phyloP scores from a whole-genome alignment of 2,329 filamentous ascomycete genomes.

The Coleophoma cylindrospora region DNA sequence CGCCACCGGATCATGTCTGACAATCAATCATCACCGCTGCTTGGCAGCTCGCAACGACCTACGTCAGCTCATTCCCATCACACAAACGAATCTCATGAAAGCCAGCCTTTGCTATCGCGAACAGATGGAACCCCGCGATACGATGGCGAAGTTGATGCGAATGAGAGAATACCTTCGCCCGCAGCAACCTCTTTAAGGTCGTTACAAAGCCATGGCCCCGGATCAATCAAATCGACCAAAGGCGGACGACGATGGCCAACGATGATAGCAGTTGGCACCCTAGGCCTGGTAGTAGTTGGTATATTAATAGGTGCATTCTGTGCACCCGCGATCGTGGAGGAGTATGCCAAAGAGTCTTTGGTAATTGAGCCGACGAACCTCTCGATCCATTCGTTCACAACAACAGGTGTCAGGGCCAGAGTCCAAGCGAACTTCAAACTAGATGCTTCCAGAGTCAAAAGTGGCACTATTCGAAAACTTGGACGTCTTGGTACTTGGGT shows the following conservation, averaged over 20 bases:
- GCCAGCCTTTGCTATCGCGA: constrained; percentile 28
- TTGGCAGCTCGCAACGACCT: constrained; percentile 16
- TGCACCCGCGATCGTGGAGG: constrained; percentile 71
- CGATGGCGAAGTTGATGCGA: constrained; percentile 19
- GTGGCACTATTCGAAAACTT: constrained; percentile 66
- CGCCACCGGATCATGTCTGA: constrained; percentile 20
- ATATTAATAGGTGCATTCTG: constrained; percentile 80
- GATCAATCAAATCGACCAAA: constrained; percentile 25
- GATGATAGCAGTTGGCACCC: constrained; percentile 62
- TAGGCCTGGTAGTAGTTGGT: constrained; percentile 57
- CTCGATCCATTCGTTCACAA: constrained; percentile 79
- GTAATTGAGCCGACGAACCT: constrained; percentile 79
- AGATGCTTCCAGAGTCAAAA: constrained; percentile 70
- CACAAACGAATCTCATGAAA: constrained; percentile 21
- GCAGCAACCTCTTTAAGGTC: constrained; percentile 29
- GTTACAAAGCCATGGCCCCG: constrained; percentile 19
- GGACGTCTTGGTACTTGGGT: constrained; percentile 78
- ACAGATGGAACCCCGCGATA: constrained; percentile 22
- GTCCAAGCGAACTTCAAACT: constrained; percentile 79
- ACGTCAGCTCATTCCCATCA: constrained; percentile 13
- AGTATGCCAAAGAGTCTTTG: constrained; percentile 80
- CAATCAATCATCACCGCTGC: constrained; percentile 21
- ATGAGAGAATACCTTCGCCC: constrained; percentile 20
- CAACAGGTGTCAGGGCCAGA: constrained; percentile 70
- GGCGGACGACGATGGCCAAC: constrained; percentile 65